Evolutionary conservation across 1,284 basidiomycete genomes (phyloP).

Genomic region (Fomitopsis betulina): DNA sequence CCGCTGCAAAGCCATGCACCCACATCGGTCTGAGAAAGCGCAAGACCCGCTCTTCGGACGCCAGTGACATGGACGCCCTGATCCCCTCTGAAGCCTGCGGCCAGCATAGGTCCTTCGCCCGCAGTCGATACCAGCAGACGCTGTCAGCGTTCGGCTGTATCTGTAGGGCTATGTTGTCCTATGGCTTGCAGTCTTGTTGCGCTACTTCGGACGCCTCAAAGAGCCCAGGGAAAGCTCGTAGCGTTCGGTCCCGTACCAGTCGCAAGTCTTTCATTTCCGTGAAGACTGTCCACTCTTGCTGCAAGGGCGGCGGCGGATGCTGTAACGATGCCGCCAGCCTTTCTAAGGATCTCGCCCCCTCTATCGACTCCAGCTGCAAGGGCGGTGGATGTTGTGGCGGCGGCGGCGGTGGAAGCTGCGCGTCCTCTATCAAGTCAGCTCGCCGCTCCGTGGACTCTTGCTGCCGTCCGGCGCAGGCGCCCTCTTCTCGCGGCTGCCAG

Average conservation of each 20-base stretch:
- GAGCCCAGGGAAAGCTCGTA: not conserved
- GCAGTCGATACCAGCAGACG: slow-evolving; percentile 24
- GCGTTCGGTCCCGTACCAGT: not conserved
- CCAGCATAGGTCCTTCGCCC: slow-evolving; percentile 24
- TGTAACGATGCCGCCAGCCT: not conserved
- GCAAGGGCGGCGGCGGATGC: slow-evolving; percentile 16
- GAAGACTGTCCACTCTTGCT: slow-evolving; percentile 19
- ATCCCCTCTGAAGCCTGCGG: slow-evolving; percentile 24
- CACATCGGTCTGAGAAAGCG: slow-evolving; percentile 22
- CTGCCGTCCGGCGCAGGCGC: not conserved
- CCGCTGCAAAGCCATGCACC: not conserved
- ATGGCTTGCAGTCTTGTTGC: slow-evolving; percentile 26
- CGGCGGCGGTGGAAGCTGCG: not conserved
- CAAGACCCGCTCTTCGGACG: not conserved
- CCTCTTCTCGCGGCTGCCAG: not conserved
- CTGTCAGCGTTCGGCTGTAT: slow-evolving; percentile 27
- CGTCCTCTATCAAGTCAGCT: not conserved
- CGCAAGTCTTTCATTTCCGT: slow-evolving; percentile 1
- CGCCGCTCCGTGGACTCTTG: slow-evolving; percentile 6
- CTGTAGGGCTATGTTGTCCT: slow-evolving; percentile 25
- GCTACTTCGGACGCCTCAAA: slow-evolving; percentile 8
- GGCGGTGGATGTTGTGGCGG: not conserved
- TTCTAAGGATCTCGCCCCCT: not conserved
- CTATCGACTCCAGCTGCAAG: slow-evolving; percentile 5
- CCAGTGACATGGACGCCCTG: not conserved